Evolutionary conservation across 768 basidiomycete genomes (phyloP), one percentile per base, ranked within the genome.

Genomic region (Boletus huronensis): DNA sequence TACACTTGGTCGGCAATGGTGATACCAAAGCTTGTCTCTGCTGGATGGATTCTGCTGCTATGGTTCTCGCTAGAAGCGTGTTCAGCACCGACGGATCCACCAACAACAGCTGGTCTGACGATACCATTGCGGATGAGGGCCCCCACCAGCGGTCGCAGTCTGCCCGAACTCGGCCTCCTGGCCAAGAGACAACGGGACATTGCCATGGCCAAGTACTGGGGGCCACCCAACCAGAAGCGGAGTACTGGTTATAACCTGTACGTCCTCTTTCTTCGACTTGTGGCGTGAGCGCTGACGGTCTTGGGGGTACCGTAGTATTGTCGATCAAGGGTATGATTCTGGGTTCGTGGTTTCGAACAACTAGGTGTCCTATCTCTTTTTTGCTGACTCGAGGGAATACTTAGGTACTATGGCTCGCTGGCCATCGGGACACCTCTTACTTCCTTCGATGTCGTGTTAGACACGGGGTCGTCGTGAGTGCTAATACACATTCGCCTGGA

Each of bases 291-390:
- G 23, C 54, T 65, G 23, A 64, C 35, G 8, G 5, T 14, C 2
- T 31, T 32, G 11, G 32, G 32, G 23, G n/a, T n/a, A n/a, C n/a
- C n/a, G n/a, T 58, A 90, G 87, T 47, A 68, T 88, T 17, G 76
- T 79, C 17, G 83, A 88, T 62, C 85, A 90, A 69, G 76, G 77
- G 36, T 67, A 74, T 14, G 89, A 91, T 68, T 84, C 86, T 13
- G 82, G 79, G 84, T 83, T 61, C 47, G 76, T 62, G 26, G 2
- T 49, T 54, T 9, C 8, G 26, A n/a, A 26, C 7, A 14, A 5
- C 19, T 26, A 21, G 53, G 0, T 26, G 28, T 36, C 3, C 26
- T 10, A 21, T 19, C n/a, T 14, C 14, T 11, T 6, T 6, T 40
- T 35, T 47, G 19, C 46, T 59, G 39, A 63, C 50, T 6, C 28